A percentile compares a stretch with the other conserved stretches of the same genome.
These are phyloP conservation scores for Talaromyces atroroseus DNA, from an alignment of 2,329 filamentous ascomycete genomes.

Conservation along the genomic window DNA sequence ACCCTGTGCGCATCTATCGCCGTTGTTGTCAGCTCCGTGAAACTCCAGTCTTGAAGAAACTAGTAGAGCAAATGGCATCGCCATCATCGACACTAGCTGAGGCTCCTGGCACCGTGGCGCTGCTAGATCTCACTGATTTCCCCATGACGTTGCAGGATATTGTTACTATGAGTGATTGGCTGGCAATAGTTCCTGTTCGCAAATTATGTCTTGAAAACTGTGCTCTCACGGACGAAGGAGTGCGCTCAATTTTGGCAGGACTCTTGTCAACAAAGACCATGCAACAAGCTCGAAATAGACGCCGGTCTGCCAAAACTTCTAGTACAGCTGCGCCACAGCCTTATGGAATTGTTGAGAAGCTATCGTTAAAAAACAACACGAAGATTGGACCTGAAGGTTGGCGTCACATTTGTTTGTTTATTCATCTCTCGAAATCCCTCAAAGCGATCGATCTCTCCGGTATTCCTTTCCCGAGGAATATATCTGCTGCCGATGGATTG, in stretches of 20 bases:
- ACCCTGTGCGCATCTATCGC: conserved; percentile 87
- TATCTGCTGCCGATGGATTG: conserved; percentile 20
- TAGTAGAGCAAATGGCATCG: conserved; percentile 79
- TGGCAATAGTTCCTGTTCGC: conserved; percentile 86
- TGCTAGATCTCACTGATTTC: conserved; percentile 78
- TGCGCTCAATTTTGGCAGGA: conserved; percentile 80
- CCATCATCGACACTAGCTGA: conserved; percentile 59
- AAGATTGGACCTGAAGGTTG: conserved; percentile 83
- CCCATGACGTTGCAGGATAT: conserved; percentile 78
- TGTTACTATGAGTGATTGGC: conserved; percentile 82
- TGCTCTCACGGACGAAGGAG: conserved; percentile 76
- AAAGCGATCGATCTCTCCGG: conserved; percentile 82
- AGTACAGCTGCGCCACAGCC: conserved; percentile 30
- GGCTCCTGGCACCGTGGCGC: conserved; percentile 69
- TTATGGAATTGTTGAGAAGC: conserved; percentile 71
- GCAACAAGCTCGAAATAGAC: conserved; percentile 50
- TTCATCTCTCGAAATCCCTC: conserved; percentile 82
- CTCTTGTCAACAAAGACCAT: conserved; percentile 72
- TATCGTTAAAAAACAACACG: conserved; percentile 82
- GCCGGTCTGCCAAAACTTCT: conserved; percentile 33
- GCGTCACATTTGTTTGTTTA: conserved; percentile 83
- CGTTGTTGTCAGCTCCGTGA: conserved; percentile 91
- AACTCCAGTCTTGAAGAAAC: conserved; percentile 83
- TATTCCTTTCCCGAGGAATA: conserved; percentile 63
- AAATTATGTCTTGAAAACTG: conserved; percentile 84